These are phyloP conservation scores for Kwoniella shivajii DNA, from an alignment of 1,284 basidiomycete species.

Conservation along the genomic window DNA sequence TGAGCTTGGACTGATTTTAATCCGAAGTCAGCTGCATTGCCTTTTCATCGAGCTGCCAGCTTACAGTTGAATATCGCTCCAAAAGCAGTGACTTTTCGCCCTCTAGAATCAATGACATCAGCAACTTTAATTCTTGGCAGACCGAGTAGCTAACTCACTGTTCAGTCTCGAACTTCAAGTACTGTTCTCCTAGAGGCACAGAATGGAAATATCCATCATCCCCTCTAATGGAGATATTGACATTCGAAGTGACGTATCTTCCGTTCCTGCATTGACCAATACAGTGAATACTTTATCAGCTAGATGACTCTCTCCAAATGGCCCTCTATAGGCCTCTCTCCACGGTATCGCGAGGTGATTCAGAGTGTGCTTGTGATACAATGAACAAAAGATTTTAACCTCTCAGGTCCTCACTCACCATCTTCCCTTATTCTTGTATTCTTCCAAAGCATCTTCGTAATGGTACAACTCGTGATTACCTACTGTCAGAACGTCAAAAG, in stretches of 20 bases:
- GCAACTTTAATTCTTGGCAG: not conserved
- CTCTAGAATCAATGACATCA: constrained; percentile 42
- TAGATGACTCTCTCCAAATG: too few species aligned
- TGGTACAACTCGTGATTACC: constrained; percentile 89
- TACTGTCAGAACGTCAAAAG: constrained; percentile 80
- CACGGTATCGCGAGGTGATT: too few species aligned
- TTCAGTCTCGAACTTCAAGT: constrained; percentile 71
- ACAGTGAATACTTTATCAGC: too few species aligned
- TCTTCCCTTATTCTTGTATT: constrained; percentile 68
- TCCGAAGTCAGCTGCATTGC: not conserved
- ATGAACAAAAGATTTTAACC: too few species aligned
- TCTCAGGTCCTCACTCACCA: constrained; percentile 38
- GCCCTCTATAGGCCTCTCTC: too few species aligned
- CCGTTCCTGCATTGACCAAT: constrained; percentile 59
- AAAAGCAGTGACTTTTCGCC: constrained; percentile 71
- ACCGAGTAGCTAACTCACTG: constrained; percentile 58
- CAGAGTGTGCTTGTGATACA: too few species aligned
- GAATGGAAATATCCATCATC: constrained; percentile 53
- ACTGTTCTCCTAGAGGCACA: constrained; percentile 60
- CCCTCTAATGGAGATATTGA: constrained; percentile 72
- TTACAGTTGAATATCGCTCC: constrained; percentile 71
- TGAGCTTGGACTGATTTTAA: constrained; percentile 41
- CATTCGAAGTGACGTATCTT: constrained; percentile 79
- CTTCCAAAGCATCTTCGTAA: constrained; percentile 73
- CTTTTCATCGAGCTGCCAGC: constrained; percentile 9